Evolutionary conservation across 768 basidiomycete species (phyloP).

Genomic region (Gloeopeniophorella convolvens): DNA sequence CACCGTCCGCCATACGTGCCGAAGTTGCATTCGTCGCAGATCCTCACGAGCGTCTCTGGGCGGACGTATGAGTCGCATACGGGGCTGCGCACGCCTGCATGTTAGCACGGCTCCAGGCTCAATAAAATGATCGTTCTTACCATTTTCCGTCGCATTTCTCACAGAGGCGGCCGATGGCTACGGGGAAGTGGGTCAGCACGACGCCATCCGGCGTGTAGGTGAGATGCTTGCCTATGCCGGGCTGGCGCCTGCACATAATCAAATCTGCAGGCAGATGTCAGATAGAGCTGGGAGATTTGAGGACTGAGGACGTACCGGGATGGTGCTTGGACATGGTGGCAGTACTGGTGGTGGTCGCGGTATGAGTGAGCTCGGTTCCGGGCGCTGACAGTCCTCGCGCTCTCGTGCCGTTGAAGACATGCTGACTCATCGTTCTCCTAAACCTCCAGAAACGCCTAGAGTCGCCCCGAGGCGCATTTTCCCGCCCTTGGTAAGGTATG

Average conservation of each 20-base stretch:
- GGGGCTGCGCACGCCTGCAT: slow-evolving; percentile 70
- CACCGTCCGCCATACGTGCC: slow-evolving; percentile 96
- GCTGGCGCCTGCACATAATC: slow-evolving; percentile 97
- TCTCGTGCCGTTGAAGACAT: too few species aligned
- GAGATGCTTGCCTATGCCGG: slow-evolving; percentile 76
- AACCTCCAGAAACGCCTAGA: too few species aligned
- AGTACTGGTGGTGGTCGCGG: neutral
- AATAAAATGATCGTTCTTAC: too few species aligned
- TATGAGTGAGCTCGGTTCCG: neutral
- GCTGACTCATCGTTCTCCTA: too few species aligned
- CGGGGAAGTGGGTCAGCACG: slow-evolving; percentile 6
- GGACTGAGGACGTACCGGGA: slow-evolving; percentile 23
- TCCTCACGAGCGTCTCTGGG: slow-evolving; percentile 95
- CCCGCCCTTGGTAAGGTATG: too few species aligned
- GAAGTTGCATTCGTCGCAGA: slow-evolving; percentile 99
- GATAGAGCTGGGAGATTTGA: neutral
- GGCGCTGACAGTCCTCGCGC: neutral
- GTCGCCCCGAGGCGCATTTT: too few species aligned
- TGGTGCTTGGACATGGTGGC: slow-evolving; percentile 32
- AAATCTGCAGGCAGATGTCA: slow-evolving; percentile 51
- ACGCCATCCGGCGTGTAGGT: neutral
- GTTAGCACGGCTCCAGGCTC: too few species aligned
- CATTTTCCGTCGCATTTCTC: slow-evolving; percentile 99
- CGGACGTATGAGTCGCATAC: slow-evolving; percentile 99
- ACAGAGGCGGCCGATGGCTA: slow-evolving; percentile 95